Conservation (phyloP, 2,329 filamentous ascomycete genomes). For the Helotiales sp. region DNA sequence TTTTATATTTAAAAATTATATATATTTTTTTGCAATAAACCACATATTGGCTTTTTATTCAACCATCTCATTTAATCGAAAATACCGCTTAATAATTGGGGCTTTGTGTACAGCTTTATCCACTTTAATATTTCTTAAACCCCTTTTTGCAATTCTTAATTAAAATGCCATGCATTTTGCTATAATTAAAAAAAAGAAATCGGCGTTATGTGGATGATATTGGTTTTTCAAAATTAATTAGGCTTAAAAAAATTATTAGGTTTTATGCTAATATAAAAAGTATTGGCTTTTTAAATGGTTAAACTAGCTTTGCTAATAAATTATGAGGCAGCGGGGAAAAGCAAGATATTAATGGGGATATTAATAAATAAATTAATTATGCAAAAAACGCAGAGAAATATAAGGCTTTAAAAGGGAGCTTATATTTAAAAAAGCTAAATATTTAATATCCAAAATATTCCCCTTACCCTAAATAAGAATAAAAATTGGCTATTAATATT, state of each 20-base stretch:
- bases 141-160: background rate
- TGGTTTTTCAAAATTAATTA: background rate
- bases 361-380: too few relatives aligned
- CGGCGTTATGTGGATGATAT: background rate
- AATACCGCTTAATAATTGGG: background rate
- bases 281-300: too few relatives aligned
- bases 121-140: background rate
- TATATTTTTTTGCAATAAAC: too few relatives aligned
- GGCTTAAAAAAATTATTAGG: background rate
- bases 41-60: too few relatives aligned
- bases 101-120: constrained; percentile 2
- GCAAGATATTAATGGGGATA: constrained; percentile 14
- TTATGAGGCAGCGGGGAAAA: constrained; percentile 12
- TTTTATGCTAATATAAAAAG: too few relatives aligned
- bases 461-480: background rate
- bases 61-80: too few relatives aligned
- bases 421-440: background rate
- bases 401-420: too few relatives aligned
- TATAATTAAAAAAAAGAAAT: background rate
- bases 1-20: too few relatives aligned
- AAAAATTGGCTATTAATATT: background rate
- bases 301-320: constrained; percentile 10
- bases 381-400: too few relatives aligned
- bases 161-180: background rate
- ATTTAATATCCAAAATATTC: background rate